Evolutionary conservation across 352 stramenopile genomes (phyloP).

Genomic region (Pythium diclinum): DNA sequence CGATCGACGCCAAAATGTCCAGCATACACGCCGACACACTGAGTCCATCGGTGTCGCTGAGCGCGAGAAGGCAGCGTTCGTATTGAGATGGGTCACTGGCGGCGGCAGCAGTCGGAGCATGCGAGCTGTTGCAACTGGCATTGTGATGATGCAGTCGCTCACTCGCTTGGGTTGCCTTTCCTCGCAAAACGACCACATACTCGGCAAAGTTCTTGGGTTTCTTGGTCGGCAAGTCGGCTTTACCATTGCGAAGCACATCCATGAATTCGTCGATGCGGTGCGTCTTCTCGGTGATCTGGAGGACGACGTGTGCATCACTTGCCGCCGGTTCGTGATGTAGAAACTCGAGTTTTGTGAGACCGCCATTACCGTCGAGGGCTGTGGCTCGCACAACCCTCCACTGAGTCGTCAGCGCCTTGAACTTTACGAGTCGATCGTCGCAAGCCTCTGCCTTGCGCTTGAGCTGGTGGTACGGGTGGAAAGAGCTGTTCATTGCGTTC

Average conservation of each 20-base stretch:
- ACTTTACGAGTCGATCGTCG: slow-evolving; percentile 17
- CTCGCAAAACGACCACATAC: background rate
- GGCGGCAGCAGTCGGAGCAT: background rate
- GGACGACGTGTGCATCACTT: background rate
- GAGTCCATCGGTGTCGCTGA: slow-evolving; percentile 55
- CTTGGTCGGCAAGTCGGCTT: background rate
- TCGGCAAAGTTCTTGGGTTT: slow-evolving; percentile 21
- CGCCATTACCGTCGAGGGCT: background rate
- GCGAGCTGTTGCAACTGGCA: background rate
- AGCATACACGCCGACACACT: slow-evolving; percentile 62
- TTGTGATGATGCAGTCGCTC: background rate
- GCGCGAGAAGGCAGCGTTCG: slow-evolving; percentile 32
- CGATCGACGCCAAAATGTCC: slow-evolving; percentile 43
- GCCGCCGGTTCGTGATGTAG: background rate
- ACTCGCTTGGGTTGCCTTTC: background rate
- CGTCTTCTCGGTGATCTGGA: slow-evolving; percentile 17
- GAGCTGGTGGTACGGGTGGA: slow-evolving; percentile 60
- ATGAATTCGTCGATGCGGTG: slow-evolving; percentile 11
- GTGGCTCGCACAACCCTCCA: slow-evolving; percentile 29
- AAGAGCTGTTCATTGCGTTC: slow-evolving; percentile 31
- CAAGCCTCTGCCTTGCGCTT: slow-evolving; percentile 23
- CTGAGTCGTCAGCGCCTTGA: slow-evolving; percentile 24
- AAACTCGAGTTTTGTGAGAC: slow-evolving; percentile 9
- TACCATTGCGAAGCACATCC: background rate
- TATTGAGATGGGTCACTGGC: background rate